These are phyloP conservation scores for Aspergillus indologenus DNA, from an alignment of 495 filamentous ascomycete species.

Conservation along the genomic window DNA sequence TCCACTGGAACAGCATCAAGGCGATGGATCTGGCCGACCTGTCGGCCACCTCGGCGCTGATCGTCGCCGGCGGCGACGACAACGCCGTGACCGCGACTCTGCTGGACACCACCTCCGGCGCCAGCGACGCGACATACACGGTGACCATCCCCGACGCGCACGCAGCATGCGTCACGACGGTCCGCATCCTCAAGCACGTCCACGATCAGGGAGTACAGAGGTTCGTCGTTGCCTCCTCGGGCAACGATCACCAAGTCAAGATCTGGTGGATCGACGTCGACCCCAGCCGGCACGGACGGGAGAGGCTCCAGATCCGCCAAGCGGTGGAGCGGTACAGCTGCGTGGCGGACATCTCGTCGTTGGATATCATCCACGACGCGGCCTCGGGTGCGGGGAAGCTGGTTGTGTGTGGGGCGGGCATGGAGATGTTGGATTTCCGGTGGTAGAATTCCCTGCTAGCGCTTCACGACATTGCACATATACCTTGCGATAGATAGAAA, in stretches of 20 bases:
- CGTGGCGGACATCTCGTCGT: conserved; percentile 61
- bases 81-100: conserved; percentile 66
- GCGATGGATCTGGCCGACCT: conserved; percentile 37
- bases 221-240: conserved; percentile 55
- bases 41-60: conserved; percentile 37
- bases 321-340: conserved; percentile 53
- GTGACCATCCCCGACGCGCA: conserved; percentile 70
- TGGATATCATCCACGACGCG: conserved; percentile 34
- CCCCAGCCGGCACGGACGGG: conserved; percentile 23
- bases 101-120: conserved; percentile 26
- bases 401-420: conserved; percentile 54
- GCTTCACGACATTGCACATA: conserved; percentile 15
- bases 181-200: conserved; percentile 44
- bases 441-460: neutral
- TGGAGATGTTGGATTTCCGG: conserved; percentile 42
- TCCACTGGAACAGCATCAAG: conserved; percentile 80
- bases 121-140: conserved; percentile 31
- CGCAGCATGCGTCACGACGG: conserved; percentile 71
- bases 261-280: conserved; percentile 59
- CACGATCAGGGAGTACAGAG: conserved; percentile 7
- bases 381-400: conserved; percentile 24
- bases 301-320: conserved; percentile 42
- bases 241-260: conserved; percentile 81
- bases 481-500: conserved; percentile 9
- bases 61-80: conserved; percentile 82